phyloP scores from a whole-genome alignment of 1,139 yeast species.

The Pichia sp. region DNA sequence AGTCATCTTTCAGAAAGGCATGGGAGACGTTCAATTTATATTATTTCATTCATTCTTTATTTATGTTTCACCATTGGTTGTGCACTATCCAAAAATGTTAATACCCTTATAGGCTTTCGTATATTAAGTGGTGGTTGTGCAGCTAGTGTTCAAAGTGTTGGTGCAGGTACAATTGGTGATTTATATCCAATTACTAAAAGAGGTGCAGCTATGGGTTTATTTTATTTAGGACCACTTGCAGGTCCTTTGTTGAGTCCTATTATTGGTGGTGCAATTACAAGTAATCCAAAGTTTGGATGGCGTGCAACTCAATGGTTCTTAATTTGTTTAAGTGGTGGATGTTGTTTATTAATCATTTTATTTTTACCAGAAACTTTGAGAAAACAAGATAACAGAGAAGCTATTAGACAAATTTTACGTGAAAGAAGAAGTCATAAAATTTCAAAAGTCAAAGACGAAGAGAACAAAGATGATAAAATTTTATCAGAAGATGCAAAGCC shows the following conservation, averaged over 20 bases:
- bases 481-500: neutral
- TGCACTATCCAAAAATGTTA: slow-evolving; percentile 57
- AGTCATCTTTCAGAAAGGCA: slow-evolving; percentile 66
- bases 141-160: slow-evolving; percentile 83
- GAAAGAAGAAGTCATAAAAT: slow-evolving; percentile 27
- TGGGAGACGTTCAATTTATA: slow-evolving; percentile 71
- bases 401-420: slow-evolving; percentile 39
- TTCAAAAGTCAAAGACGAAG: slow-evolving; percentile 10
- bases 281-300: slow-evolving; percentile 65
- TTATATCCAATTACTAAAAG: slow-evolving; percentile 60
- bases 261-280: slow-evolving; percentile 68
- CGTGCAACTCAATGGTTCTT: slow-evolving; percentile 84
- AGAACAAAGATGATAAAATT: slow-evolving; percentile 4
- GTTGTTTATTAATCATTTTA: slow-evolving; percentile 44
- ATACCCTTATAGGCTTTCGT: slow-evolving; percentile 60
- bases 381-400: slow-evolving; percentile 44
- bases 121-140: slow-evolving; percentile 74
- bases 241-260: slow-evolving; percentile 82
- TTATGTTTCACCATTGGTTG: slow-evolving; percentile 67
- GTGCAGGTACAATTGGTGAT: slow-evolving; percentile 85
- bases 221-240: slow-evolving; percentile 72
- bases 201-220: slow-evolving; percentile 76
- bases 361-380: slow-evolving; percentile 73
- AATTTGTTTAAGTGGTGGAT: slow-evolving; percentile 58
- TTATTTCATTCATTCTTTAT: slow-evolving; percentile 58